Conservation (phyloP, 768 basidiomycete genomes). For the Austroboletus festivus region DNA sequence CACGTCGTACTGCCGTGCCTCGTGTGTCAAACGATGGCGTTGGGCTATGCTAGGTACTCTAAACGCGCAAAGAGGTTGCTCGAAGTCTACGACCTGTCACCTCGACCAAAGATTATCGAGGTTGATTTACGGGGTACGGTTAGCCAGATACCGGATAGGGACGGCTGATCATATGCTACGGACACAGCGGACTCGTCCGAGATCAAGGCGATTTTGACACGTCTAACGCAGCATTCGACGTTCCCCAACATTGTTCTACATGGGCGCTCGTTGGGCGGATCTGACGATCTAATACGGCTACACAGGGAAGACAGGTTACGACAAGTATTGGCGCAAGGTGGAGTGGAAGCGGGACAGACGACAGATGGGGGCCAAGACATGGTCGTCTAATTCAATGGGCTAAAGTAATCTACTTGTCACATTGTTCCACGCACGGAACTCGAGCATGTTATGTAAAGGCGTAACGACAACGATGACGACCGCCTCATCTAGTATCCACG, state of each 20-base stretch:
- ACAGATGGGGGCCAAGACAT: constrained; percentile 10
- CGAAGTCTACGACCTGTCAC: constrained; percentile 54
- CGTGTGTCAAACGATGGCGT: not conserved
- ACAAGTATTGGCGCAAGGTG: constrained; percentile 45
- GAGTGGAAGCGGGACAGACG: constrained; percentile 34
- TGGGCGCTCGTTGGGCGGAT: constrained; percentile 65
- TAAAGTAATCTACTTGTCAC: no score
- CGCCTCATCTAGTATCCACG: no score
- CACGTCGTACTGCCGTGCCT: no score
- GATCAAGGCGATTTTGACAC: constrained; percentile 62
- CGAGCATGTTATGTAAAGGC: no score
- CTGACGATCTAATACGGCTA: constrained; percentile 48
- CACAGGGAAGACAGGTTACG: constrained; percentile 48
- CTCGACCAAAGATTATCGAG: constrained; percentile 67
- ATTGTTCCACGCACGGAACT: no score
- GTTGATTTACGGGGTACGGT: constrained; percentile 66
- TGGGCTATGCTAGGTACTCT: constrained; percentile 20
- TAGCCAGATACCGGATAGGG: no score
- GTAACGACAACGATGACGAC: no score
- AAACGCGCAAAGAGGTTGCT: constrained; percentile 47
- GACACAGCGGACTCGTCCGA: constrained; percentile 54
- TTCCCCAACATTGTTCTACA: constrained; percentile 74
- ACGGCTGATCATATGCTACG: not conserved
- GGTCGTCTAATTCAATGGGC: no score
- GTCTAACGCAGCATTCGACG: constrained; percentile 64